Percentiles rank a stretch among this genome's conserved stretches.
Evolutionary conservation across 441 rosid genomes (phyloP).

Genomic region (Adansonia madagascariensis): DNA sequence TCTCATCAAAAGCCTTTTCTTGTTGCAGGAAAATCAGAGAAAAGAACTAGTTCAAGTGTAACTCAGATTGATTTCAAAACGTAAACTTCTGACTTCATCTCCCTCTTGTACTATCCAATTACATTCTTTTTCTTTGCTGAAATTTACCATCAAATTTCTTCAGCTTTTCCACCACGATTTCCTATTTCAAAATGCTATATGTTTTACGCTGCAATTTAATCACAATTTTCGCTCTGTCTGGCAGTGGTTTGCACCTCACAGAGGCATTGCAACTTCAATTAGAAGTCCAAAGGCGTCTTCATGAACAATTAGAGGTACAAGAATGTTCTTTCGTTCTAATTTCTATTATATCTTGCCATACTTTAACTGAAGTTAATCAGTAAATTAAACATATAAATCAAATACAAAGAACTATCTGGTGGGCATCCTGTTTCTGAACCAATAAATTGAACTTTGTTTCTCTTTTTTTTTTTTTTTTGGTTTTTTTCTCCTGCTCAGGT

Average conservation of each 20-base stretch:
- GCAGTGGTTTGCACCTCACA: constrained; percentile 44
- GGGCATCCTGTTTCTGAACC: background rate
- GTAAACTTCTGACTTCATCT: constrained; percentile 36
- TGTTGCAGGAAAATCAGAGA: constrained; percentile 64
- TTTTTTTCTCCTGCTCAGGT: constrained; percentile 42
- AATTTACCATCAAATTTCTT: too few relatives aligned
- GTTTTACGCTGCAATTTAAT: background rate
- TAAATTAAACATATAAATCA: too few relatives aligned
- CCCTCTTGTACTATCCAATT: too few relatives aligned
- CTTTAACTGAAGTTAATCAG: too few relatives aligned
- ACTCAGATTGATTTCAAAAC: constrained; percentile 58
- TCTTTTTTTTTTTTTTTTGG: too few relatives aligned
- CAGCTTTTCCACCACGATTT: background rate
- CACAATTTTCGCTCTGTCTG: background rate
- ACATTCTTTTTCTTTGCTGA: background rate
- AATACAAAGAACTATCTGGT: too few relatives aligned
- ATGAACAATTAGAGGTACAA: constrained; percentile 86
- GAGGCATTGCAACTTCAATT: constrained; percentile 83
- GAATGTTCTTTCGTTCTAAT: background rate
- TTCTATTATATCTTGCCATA: too few relatives aligned
- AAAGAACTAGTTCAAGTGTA: constrained; percentile 43
- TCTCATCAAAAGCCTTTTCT: constrained; percentile 19
- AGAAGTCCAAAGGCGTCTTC: constrained; percentile 86
- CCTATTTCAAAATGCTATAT: background rate
- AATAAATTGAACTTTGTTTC: background rate